Percentiles rank a stretch among this genome's conserved stretches.
phyloP scores from a whole-genome alignment of 108 stramenopile species.

The Cyclotella kingstonii region DNA sequence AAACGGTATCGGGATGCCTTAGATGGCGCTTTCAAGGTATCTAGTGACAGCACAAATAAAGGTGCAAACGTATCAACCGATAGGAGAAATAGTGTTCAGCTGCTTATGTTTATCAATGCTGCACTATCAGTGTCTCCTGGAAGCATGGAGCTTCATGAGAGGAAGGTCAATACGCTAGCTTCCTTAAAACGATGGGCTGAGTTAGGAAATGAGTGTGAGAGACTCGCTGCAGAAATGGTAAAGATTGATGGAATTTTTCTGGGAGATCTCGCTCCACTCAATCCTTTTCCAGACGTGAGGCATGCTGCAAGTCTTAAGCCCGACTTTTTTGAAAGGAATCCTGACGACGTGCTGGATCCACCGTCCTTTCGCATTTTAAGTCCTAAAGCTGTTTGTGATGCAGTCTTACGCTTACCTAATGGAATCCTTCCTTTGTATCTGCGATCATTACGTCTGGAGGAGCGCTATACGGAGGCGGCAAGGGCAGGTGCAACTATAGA shows the following conservation, averaged over 20 bases:
- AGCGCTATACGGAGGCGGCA: constrained; percentile 65
- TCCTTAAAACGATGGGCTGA: constrained; percentile 76
- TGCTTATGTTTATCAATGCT: constrained; percentile 54
- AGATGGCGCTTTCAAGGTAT: constrained; percentile 27
- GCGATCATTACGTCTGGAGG: constrained; percentile 72
- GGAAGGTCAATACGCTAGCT: constrained; percentile 59
- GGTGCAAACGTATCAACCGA: constrained; percentile 21
- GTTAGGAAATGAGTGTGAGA: constrained; percentile 63
- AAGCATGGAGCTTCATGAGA: constrained; percentile 51
- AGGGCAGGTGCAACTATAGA: constrained; percentile 47
- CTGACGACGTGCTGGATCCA: constrained; percentile 24
- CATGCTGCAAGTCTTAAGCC: constrained; percentile 42
- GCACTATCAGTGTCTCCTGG: constrained; percentile 58
- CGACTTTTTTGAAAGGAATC: constrained; percentile 41
- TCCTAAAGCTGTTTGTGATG: constrained; percentile 62
- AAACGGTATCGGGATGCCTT: constrained; percentile 42
- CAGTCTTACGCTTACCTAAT: constrained; percentile 62
- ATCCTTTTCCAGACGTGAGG: constrained; percentile 62
- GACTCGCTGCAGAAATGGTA: constrained; percentile 57
- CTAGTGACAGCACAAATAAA: constrained; percentile 19
- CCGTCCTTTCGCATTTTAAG: constrained; percentile 39
- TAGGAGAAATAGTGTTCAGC: constrained; percentile 45
- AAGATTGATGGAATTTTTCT: constrained; percentile 66
- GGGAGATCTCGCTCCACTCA: constrained; percentile 50
- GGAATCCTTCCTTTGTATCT: constrained; percentile 56